These are phyloP conservation scores for Metschnikowia peoriensis DNA, from an alignment of 805 yeast genomes.

Conservation along the genomic window DNA sequence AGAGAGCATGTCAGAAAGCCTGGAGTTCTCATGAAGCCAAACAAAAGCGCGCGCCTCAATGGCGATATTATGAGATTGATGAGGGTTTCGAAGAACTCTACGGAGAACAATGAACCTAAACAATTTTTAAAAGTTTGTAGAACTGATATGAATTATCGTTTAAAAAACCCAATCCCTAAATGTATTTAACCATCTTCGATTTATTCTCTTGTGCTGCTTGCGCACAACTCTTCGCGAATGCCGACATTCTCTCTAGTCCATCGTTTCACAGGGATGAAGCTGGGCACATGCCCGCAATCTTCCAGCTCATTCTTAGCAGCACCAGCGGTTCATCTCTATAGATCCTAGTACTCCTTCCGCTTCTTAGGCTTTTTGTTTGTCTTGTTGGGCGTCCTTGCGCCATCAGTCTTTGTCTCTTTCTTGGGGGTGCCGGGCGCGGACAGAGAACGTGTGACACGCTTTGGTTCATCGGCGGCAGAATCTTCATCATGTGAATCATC, in stretches of 20 bases:
- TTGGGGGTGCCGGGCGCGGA: conserved; percentile 4
- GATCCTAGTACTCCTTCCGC: conserved; percentile 5
- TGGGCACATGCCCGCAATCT: conserved; percentile 7
- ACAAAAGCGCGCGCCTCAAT: background rate
- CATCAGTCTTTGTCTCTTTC: background rate
- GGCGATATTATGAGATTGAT: too few relatives aligned
- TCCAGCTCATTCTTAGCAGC: conserved; percentile 5
- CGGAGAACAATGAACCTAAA: background rate
- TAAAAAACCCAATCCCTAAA: background rate
- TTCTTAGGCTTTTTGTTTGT: conserved; percentile 8
- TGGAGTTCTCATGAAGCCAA: background rate
- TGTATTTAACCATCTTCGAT: background rate
- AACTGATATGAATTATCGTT: background rate
- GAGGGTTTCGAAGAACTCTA: background rate
- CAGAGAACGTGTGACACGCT: conserved; percentile 8
- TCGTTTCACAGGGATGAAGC: background rate
- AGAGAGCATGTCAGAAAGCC: too few relatives aligned
- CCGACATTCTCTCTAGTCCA: background rate
- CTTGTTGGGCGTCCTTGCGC: background rate
- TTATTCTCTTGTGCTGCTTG: background rate
- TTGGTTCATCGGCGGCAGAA: conserved; percentile 23
- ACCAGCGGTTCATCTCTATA: background rate
- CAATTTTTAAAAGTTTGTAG: background rate
- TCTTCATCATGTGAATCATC: conserved; percentile 34
- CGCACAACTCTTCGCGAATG: background rate